Evolutionary conservation across 2,329 filamentous ascomycete genomes (phyloP).

Genomic region (Colletotrichum incanum): DNA sequence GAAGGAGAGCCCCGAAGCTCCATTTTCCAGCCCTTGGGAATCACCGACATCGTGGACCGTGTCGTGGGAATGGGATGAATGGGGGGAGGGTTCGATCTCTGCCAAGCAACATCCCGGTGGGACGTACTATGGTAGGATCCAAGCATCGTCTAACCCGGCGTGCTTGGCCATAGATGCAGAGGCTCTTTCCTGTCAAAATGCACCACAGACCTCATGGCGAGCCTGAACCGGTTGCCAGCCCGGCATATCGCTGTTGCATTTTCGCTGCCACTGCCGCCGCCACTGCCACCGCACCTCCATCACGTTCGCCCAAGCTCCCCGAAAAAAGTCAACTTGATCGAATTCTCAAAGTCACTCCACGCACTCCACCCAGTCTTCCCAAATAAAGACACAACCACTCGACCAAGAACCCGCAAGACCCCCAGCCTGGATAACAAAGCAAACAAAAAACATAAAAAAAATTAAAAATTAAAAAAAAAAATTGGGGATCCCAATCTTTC

Average conservation of each 20-base stretch:
- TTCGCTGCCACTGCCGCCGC: slow-evolving; percentile 1
- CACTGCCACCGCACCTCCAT: slow-evolving; percentile 7
- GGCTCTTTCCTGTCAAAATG: slow-evolving; percentile 20
- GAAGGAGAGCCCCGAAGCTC: slow-evolving; percentile 2
- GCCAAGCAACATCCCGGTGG: slow-evolving; percentile 21
- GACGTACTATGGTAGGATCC: background rate
- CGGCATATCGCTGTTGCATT: background rate
- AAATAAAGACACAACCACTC: background rate
- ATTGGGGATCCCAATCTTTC: slow-evolving; percentile 15
- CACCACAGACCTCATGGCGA: slow-evolving; percentile 1
- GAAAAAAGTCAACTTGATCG: background rate
- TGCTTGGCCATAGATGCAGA: background rate
- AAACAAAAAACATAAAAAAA: background rate
- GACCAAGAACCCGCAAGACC: background rate
- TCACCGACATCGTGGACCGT: slow-evolving; percentile 5
- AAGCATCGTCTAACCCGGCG: background rate
- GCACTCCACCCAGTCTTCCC: background rate
- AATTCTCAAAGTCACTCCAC: background rate
- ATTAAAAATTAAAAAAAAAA: too few species aligned
- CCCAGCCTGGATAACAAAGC: too few species aligned
- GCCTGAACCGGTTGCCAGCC: background rate
- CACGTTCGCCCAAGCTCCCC: slow-evolving; percentile 17
- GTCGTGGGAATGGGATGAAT: background rate
- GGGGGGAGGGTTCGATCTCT: background rate
- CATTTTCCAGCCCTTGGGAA: background rate